Evolutionary conservation across 257 asterid species (phyloP), one percentile per base, ranked within the genome.

Genomic region (Salvia rosmarinus): DNA sequence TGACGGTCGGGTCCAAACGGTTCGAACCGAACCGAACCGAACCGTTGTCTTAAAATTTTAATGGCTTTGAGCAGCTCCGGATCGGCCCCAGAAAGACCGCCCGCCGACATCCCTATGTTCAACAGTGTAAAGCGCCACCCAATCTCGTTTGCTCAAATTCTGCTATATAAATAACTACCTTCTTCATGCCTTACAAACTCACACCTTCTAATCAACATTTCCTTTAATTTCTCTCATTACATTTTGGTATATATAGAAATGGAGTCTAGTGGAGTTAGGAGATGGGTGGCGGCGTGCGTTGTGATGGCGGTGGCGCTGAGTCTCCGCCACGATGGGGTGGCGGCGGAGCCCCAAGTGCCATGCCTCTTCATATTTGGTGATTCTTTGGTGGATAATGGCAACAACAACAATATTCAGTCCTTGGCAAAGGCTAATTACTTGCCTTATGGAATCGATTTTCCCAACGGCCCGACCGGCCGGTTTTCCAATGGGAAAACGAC

Each of bases 381-480:
- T 70, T 89, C 96, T 0, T 70, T 85, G 42, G 83, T 80, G 8
- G 96, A 86, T 58, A 86, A 86, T 75, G 96, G 96, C 12, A 89
- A 89, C 35, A 89, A 89, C 79, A 89, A 86, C 62, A 63, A 73
- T 47, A 77, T 86, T n/a, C 23, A 35, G 0, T 81, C 96, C 0
- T 44, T 80, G 55, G 86, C 92, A 12, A 85, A 58, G 74, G 89
- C 92, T 2, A 84, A 88, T 61, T 88, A 84, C 77, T 30, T 72
- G 71, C 95, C 95, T 28, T 88, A 88, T 23, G 95, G 95, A 6
- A 64, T 88, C 21, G 92, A 88, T 68, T 88, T 67, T 42, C 77
- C 85, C 7, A 47, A 17, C 3, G 95, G 92, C 2, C 87, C 95
- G 3, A 86, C 92, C 5, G 92, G 95, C 4, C 75, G 92, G 77